Conservation (phyloP, 495 filamentous ascomycete species). For the Penicillium simplicissimum region DNA sequence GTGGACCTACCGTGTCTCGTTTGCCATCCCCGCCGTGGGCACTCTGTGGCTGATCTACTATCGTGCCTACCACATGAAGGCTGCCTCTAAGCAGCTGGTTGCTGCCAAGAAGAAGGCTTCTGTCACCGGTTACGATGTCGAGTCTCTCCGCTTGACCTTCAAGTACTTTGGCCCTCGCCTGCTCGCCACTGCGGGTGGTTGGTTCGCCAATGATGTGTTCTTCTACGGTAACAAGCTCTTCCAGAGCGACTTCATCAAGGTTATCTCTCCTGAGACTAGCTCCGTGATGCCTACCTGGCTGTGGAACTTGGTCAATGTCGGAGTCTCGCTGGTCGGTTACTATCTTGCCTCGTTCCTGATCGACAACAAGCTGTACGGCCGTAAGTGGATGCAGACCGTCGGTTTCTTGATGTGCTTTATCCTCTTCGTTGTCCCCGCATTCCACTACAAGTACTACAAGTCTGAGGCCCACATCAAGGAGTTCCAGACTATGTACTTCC, state of each 20-base stretch:
- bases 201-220: constrained; percentile 94
- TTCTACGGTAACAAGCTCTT: constrained; percentile 99
- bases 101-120: constrained; percentile 78
- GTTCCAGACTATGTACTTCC: constrained; percentile 93
- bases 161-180: constrained; percentile 78
- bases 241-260: constrained; percentile 79
- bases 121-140: constrained; percentile 85
- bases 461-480: constrained; percentile 60
- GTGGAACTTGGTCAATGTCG: constrained; percentile 87
- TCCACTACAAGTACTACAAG: constrained; percentile 80
- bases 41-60: constrained; percentile 93
- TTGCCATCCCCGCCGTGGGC: constrained; percentile 80
- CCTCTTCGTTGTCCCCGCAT: constrained; percentile 82
- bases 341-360: constrained; percentile 78
- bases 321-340: constrained; percentile 80
- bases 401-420: constrained; percentile 86
- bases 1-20: constrained; percentile 83
- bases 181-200: constrained; percentile 78
- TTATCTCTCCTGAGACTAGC: constrained; percentile 60
- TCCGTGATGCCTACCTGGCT: constrained; percentile 82
- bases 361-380: constrained; percentile 89
- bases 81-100: constrained; percentile 69
- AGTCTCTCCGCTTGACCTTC: constrained; percentile 73
- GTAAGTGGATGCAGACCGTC: constrained; percentile 88
- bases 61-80: constrained; percentile 84